Evolutionary conservation across 345 rosid species (phyloP).

Genomic region (Triadica sebifera): DNA sequence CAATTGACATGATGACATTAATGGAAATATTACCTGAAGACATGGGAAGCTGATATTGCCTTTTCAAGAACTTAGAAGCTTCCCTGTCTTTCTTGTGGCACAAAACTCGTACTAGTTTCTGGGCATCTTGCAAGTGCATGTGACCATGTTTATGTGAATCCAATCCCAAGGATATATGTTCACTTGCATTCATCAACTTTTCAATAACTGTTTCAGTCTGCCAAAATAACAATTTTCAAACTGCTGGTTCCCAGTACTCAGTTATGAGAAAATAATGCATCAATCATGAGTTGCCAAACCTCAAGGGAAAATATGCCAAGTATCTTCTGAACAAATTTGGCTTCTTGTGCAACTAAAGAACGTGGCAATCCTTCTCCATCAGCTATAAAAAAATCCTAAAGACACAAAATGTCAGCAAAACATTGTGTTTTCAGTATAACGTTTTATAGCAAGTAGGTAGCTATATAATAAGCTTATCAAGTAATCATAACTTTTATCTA

Average conservation of each 20-base stretch:
- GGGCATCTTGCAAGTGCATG: conserved; percentile 56
- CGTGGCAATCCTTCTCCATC: conserved; percentile 95
- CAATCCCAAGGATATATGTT: conserved; percentile 58
- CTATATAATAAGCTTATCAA: conserved; percentile 1
- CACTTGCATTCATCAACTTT: conserved; percentile 89
- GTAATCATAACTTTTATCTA: background rate
- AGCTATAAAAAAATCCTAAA: conserved; percentile 87
- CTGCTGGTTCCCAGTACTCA: conserved; percentile 1
- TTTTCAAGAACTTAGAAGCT: conserved; percentile 79
- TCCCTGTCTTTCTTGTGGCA: conserved; percentile 93
- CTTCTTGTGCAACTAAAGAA: conserved; percentile 80
- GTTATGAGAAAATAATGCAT: background rate
- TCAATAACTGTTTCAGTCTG: conserved; percentile 73
- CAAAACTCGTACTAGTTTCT: conserved; percentile 75
- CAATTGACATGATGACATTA: background rate
- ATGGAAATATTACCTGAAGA: conserved; percentile 67
- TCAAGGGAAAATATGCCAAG: conserved; percentile 69
- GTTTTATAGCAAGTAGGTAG: background rate
- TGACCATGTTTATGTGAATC: conserved; percentile 46
- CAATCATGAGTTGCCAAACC: conserved; percentile 40
- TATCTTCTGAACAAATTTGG: conserved; percentile 60
- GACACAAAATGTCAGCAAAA: conserved; percentile 6
- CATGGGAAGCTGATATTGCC: conserved; percentile 84
- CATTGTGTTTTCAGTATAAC: background rate
- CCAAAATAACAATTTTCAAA: conserved; percentile 22